These are phyloP conservation scores for Trifolium pratense DNA, from an alignment of 306 rosid genomes.

Conservation along the genomic window DNA sequence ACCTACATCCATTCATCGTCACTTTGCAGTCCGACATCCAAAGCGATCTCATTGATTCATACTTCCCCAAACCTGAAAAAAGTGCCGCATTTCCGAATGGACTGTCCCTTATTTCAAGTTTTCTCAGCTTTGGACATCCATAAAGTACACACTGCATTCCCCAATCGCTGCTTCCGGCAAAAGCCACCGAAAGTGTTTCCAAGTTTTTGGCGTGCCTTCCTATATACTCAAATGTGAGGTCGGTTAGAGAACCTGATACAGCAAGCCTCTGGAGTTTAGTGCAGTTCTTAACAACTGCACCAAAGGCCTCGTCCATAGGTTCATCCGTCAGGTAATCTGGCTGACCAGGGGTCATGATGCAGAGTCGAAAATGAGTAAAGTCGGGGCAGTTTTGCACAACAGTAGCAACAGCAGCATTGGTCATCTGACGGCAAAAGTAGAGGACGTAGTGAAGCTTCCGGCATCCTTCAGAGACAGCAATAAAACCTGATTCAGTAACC, in stretches of 20 bases:
- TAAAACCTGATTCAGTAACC: constrained; percentile 80
- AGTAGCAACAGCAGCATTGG: constrained; percentile 87
- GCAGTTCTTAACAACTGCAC: constrained; percentile 82
- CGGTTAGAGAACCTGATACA: constrained; percentile 74
- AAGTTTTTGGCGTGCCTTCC: constrained; percentile 77
- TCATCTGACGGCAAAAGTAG: constrained; percentile 86
- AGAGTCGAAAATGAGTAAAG: constrained; percentile 85
- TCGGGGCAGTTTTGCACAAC: constrained; percentile 82
- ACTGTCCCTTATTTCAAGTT: constrained; percentile 83
- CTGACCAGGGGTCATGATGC: constrained; percentile 74
- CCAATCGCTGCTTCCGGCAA: constrained; percentile 80
- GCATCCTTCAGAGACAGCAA: constrained; percentile 82
- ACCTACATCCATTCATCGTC: constrained; percentile 63
- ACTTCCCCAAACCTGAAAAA: constrained; percentile 61
- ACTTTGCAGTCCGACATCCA: constrained; percentile 88
- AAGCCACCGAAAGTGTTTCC: constrained; percentile 86
- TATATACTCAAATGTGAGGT: constrained; percentile 73
- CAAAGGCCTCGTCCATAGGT: constrained; percentile 86
- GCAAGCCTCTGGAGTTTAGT: constrained; percentile 80
- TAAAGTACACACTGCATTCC: constrained; percentile 75
- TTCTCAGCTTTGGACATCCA: constrained; percentile 83
- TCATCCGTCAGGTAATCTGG: constrained; percentile 67
- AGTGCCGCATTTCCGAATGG: constrained; percentile 85
- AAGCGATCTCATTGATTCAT: constrained; percentile 81
- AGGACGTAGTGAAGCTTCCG: constrained; percentile 74